Evolutionary conservation across 805 yeast genomes (phyloP).

Genomic region (Brettanomyces custersianus): DNA sequence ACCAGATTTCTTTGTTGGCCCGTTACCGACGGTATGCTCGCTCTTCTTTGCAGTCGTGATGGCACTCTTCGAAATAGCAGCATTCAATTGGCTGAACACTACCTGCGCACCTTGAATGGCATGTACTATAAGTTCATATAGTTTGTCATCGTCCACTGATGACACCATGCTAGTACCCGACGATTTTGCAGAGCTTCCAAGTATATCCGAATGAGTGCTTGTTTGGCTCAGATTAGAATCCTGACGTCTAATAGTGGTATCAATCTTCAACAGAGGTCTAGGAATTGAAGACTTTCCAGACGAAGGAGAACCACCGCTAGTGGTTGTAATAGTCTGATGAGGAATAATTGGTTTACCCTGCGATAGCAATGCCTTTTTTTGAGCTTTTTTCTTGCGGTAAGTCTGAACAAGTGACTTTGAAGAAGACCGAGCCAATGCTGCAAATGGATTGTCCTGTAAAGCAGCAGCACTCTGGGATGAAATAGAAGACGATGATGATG

Average conservation of each 20-base stretch:
- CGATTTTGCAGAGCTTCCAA: neutral
- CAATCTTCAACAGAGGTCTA: constrained; percentile 19
- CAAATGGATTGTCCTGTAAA: constrained; percentile 1
- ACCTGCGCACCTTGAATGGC: constrained; percentile 49
- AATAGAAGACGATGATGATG: constrained; percentile 5
- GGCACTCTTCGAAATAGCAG: constrained; percentile 59
- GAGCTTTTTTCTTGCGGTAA: constrained; percentile 1
- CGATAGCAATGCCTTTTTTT: too few species aligned
- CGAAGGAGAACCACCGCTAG: neutral
- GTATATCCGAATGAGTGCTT: constrained; percentile 7
- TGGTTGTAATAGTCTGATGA: neutral
- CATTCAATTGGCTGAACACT: constrained; percentile 68
- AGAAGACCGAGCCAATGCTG: constrained; percentile 1
- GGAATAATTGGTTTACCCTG: too few species aligned
- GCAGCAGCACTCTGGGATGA: constrained; percentile 4
- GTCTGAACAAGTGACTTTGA: constrained; percentile 1
- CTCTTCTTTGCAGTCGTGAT: constrained; percentile 33
- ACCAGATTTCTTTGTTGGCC: constrained; percentile 3
- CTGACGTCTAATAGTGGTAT: constrained; percentile 18
- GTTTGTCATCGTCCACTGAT: constrained; percentile 20
- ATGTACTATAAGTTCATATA: constrained; percentile 21
- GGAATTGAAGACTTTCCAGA: constrained; percentile 3
- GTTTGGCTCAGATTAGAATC: constrained; percentile 21
- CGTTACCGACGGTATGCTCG: constrained; percentile 1
- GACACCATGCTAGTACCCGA: constrained; percentile 1